Evolutionary conservation across 2,329 filamentous ascomycete genomes (phyloP), one percentile per base, ranked within the genome.

Genomic region (Penicillium fuscoglaucum): DNA sequence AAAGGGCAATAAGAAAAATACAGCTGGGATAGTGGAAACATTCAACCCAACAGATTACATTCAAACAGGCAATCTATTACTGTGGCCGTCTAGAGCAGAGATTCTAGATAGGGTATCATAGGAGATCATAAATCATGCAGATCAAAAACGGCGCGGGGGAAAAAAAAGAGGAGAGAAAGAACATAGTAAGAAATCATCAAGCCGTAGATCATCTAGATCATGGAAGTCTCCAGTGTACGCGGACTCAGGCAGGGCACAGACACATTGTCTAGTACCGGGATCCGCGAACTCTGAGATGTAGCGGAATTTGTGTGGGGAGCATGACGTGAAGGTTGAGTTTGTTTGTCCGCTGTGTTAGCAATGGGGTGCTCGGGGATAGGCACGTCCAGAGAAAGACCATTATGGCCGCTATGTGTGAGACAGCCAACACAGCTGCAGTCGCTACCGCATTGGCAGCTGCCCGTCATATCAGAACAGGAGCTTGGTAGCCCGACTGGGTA

Each of bases 401-500:
- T 78, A 57, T 82, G 80, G 4, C 80, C 81, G 21, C 76, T 79
- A 55, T 84, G 81, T 3, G 80, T 82, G 13, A 82, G 69, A 62
- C 82, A 84, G 15, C 80, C 81, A n/a, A 80, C 72, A 61, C 82
- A 84, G 55, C 70, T 75, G 63, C 81, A 84, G 40, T 81, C 80
- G 55, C 78, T 78, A 17, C 80, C 80, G 57, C 82, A 84, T 61
- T 79, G 79, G 57, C 81, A 84, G 28, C 76, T 82, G 4, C 81
- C 81, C 6, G 76, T 80, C 4, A 74, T 68, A 59, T 83, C 78
- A 35, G 76, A 77, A 65, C 82, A 83, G 17, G 75, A 63, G 28
- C 61, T 66, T 5, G 73, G 71, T 43, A 76, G 60, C 24, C 71
- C 72, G 21, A 78, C 70, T 2, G 76, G 71, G 54, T 77, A 78